Conservation (phyloP, 2,329 filamentous ascomycete genomes). For the Ceratocystis albifundus region DNA sequence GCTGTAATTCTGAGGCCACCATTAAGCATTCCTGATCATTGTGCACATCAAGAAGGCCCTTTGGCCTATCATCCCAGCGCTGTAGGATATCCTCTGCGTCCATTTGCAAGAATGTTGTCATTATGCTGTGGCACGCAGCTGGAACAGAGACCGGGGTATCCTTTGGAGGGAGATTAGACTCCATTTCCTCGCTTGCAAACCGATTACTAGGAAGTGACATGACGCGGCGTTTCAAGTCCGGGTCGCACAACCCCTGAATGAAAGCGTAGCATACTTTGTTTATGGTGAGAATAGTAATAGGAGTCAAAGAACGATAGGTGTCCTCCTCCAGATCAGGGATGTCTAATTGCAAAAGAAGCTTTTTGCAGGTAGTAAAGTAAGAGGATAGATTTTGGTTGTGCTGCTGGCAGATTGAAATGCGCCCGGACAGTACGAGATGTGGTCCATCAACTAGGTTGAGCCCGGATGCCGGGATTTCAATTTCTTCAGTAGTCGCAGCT, state of each 20-base stretch:
- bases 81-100: conserved; percentile 18
- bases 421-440: conserved; percentile 13
- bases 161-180: not conserved
- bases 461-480: not conserved
- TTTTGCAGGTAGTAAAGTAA: conserved; percentile 20
- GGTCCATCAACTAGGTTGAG: not conserved
- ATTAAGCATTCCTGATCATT: conserved; percentile 10
- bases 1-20: conserved; percentile 12
- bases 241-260: conserved; percentile 18
- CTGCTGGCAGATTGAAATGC: conserved; percentile 19
- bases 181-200: conserved; percentile 12
- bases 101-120: conserved; percentile 12
- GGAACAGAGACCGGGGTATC: not conserved
- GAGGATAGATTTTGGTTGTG: conserved; percentile 16
- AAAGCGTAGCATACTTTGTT: conserved; percentile 22
- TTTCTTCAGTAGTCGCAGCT: not conserved
- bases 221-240: conserved; percentile 6
- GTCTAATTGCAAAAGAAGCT: conserved; percentile 19
- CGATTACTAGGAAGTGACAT: conserved; percentile 14
- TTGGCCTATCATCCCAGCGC: conserved; percentile 19
- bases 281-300: conserved; percentile 5
- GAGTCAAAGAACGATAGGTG: not conserved
- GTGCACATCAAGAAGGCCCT: conserved; percentile 9
- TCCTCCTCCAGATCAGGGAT: conserved; percentile 17
- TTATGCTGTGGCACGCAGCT: conserved; percentile 11